phyloP scores from a whole-genome alignment of 768 basidiomycete species.

The Cystobasidium ongulense region DNA sequence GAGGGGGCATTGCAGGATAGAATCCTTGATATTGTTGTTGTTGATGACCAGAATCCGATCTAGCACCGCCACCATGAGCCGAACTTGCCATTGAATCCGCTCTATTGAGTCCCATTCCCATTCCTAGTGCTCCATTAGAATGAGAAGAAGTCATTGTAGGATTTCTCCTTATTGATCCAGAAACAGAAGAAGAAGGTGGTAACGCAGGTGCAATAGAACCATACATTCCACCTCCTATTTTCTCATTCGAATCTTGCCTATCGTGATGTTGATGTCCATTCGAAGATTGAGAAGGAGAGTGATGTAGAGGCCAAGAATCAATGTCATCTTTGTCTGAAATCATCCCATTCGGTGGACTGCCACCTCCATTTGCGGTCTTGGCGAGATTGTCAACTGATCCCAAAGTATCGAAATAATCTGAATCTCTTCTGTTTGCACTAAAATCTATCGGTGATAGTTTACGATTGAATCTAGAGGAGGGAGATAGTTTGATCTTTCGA shows the following conservation, averaged over 20 bases:
- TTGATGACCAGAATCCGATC: constrained; percentile 1
- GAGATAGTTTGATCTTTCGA: constrained; percentile 27
- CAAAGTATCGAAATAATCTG: not conserved
- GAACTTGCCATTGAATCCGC: not conserved
- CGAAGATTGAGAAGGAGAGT: constrained; percentile 1
- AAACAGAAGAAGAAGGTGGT: not conserved
- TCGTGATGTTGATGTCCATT: not conserved
- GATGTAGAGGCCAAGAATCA: constrained; percentile 23
- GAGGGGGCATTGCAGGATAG: not conserved
- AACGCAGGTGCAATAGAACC: not conserved
- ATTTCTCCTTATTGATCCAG: not conserved
- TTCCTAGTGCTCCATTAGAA: not conserved
- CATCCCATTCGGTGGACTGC: not conserved
- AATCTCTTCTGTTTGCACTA: not conserved
- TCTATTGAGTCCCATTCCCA: constrained; percentile 2
- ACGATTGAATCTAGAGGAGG: constrained; percentile 20
- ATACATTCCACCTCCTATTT: not conserved
- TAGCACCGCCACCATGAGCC: not conserved
- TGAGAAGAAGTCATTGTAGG: not conserved
- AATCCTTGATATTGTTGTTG: constrained; percentile 4
- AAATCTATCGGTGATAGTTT: constrained; percentile 28
- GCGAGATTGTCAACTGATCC: not conserved
- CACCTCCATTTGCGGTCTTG: constrained; percentile 2
- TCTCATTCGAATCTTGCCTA: constrained; percentile 6
- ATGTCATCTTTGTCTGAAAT: not conserved